phyloP scores from a whole-genome alignment of 192 early-diverging fungal species.

The Helicostylum pulchrum region DNA sequence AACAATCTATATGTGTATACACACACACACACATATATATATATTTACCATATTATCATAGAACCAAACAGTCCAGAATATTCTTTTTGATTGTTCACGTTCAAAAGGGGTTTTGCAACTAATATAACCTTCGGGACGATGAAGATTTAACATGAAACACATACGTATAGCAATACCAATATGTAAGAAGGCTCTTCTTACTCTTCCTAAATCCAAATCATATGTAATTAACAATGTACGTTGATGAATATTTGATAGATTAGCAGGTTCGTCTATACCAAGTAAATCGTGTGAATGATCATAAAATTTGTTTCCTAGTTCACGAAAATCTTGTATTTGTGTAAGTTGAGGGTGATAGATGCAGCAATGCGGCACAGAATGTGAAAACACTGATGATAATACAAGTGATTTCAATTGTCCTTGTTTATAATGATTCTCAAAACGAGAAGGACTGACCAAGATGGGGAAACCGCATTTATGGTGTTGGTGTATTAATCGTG shows the following conservation, averaged over 20 bases:
- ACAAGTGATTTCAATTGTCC: not conserved
- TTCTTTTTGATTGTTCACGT: slow-evolving; percentile 25
- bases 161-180: slow-evolving; percentile 25
- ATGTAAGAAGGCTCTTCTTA: slow-evolving; percentile 21
- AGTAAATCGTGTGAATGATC: slow-evolving; percentile 1
- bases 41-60: slow-evolving; percentile 28
- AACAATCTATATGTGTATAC: too few relatives aligned
- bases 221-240: slow-evolving; percentile 21
- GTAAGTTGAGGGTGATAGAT: slow-evolving; percentile 15
- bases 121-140: slow-evolving; percentile 20
- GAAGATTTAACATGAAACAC: slow-evolving; percentile 29
- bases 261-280: slow-evolving; percentile 13
- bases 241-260: slow-evolving; percentile 22
- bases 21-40: too few relatives aligned
- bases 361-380: slow-evolving; percentile 1
- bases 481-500: slow-evolving; percentile 3
- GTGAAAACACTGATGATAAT: slow-evolving; percentile 15
- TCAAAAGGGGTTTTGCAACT: slow-evolving; percentile 16
- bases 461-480: slow-evolving; percentile 22
- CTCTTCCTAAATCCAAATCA: slow-evolving; percentile 25
- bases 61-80: slow-evolving; percentile 32
- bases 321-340: not conserved
- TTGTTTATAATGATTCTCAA: not conserved
- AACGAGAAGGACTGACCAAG: slow-evolving; percentile 3
- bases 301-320: slow-evolving; percentile 17